Evolutionary conservation across 495 filamentous ascomycete genomes (phyloP).

Genomic region (Tuber melanosporum): DNA sequence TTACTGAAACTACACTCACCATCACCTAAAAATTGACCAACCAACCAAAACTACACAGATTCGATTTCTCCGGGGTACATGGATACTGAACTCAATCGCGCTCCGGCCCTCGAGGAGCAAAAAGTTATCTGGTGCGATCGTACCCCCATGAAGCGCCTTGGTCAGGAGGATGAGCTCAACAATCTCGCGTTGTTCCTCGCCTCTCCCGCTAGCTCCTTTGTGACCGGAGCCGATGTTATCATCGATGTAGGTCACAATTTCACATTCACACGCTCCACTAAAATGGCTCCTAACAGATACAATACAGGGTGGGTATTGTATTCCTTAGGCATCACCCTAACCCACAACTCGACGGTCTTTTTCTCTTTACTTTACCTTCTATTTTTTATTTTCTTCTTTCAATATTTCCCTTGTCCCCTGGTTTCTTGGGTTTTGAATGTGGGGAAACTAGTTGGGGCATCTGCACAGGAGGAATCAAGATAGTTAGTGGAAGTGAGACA

Average conservation of each 20-base stretch:
- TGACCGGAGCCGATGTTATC: conserved; percentile 72
- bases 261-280: conserved; percentile 33
- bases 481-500: neutral
- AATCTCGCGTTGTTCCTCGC: conserved; percentile 70
- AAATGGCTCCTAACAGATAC: conserved; percentile 5
- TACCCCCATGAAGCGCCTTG: conserved; percentile 64
- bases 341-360: neutral
- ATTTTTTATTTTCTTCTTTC: neutral
- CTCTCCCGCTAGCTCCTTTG: conserved; percentile 65
- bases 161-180: conserved; percentile 68
- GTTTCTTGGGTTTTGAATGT: neutral
- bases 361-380: neutral
- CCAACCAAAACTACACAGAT: conserved; percentile 39
- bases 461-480: neutral
- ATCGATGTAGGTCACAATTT: conserved; percentile 55
- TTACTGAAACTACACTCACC: neutral
- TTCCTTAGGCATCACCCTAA: neutral
- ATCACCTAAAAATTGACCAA: neutral
- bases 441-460: neutral
- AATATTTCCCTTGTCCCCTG: neutral
- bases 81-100: conserved; percentile 53
- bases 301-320: conserved; percentile 29
- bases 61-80: conserved; percentile 73
- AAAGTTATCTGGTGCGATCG: conserved; percentile 66
- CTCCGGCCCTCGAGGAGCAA: conserved; percentile 60